Base-by-base conservation (phyloP, 257 asterid species). In the Nicotiana noctiflora region DNA sequence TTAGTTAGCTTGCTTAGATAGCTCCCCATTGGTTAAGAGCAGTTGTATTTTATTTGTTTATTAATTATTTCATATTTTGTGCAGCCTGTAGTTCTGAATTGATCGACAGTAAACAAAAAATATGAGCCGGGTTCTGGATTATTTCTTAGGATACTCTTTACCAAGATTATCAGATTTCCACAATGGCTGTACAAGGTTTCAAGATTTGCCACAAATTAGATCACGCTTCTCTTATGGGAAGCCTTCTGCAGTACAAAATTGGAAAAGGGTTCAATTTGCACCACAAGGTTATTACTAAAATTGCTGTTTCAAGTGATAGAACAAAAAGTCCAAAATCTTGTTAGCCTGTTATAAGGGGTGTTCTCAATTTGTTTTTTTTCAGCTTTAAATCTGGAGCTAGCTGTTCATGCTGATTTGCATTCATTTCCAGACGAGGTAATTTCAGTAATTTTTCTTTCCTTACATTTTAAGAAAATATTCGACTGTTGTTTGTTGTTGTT, bases 111-210 rank as follows among this genome's bases (percentile, higher is more conserved):
- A 34, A 23, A 49, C 9, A 74, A 49, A 49, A 81, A 81, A 78
- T 76, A 93, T 93, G 98, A 86, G 80, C 84, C 84, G 79, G 80
- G 80, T 77, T 83, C 64, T 86, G 72, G 83, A 80, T 72, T 77
- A 84, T 68, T 82, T 79, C 37, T 85, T 11, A 27, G 81, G 85
- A 34, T 78, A 59, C 83, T 56, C 62, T 74, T 25, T 80, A 57
- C 74, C 79, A 82, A 51, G 75, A 55, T 77, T 25, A 77, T 79
- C 53, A 56, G 62, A 44, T 64, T 14, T 12, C 55, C 53, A 31
- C 23, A 34, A 11, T 82, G 77, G 70, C 18, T 79, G 40, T 25
- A 51, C 23, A 72, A 74, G 4, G 65, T 87, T 83, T 32, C 79
- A 52, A 79, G 67, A 74, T 77, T 29, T 70, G 15, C 82, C 78